Base-by-base conservation (phyloP, 1,284 basidiomycete genomes). In the Austropuccinia psidii region DNA sequence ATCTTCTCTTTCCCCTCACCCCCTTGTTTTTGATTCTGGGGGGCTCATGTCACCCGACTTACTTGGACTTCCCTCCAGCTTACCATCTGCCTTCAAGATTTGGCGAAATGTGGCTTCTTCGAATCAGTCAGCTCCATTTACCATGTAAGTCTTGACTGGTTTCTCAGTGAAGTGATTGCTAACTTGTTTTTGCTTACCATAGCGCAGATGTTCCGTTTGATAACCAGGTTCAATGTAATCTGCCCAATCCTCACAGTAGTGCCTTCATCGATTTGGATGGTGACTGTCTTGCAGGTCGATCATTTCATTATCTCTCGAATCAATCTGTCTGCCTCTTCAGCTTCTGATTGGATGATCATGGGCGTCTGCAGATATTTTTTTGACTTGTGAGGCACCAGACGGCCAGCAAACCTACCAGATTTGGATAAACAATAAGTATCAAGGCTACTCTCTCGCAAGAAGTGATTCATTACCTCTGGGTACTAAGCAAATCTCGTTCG, bases 251-350 rank as follows among this genome's bases (percentile, higher is more conserved):
- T 0, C 96, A 98, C 80, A 93, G 90, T 79, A 96, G 93, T 79
- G 93, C 93, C 0, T 90, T 93, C n/a, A 85, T 98, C 19, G 95
- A 99, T 79, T 83, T 99, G 60, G 88, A 98, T 77, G 95, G 95
- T 15, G 95, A 99, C 81, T 98, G 96, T 80, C 84, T 97, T 6
- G 92, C 93, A 75, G 91, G 90, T 89, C 64, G 54, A 84, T 79
- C 21, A 1, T 55, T 2, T 64, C 8, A 21, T 75, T 47, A 15
- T 33, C 15, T 52, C 13, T 43, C 13, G n/a, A 24, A 24, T 33
- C 31, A 21, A 3, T 43, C n/a, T 57, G 6, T 29, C 5, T 17
- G 33, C 13, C 35, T 19, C 39, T 9, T 43, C 13, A 74, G 39
- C 4, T 7, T 54, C 31, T 35, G 9, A 50, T 19, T 72, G 6